phyloP scores from a whole-genome alignment of 768 basidiomycete species.

The Lactarius quietus region DNA sequence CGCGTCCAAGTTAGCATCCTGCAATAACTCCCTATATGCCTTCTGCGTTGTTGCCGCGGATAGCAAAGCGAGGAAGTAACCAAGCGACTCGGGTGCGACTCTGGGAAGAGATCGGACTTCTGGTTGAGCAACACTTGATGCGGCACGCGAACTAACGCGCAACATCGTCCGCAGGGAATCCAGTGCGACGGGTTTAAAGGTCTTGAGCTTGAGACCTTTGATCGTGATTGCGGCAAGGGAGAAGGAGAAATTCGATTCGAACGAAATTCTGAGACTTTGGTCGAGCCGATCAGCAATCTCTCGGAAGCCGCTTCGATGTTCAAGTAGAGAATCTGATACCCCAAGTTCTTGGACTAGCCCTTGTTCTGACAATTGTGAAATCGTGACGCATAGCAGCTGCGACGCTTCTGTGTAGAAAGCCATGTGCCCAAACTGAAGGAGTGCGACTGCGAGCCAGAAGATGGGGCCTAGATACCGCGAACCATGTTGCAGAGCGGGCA shows the following conservation, averaged over 20 bases:
- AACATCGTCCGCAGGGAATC: conserved; percentile 60
- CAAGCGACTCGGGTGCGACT: conserved; percentile 59
- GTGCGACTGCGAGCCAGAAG: conserved; percentile 86
- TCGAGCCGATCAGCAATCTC: conserved; percentile 72
- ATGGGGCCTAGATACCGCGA: conserved; percentile 72
- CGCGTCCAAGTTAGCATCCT: conserved; percentile 56
- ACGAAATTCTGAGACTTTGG: conserved; percentile 66
- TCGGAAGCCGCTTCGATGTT: conserved; percentile 59
- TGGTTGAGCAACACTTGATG: conserved; percentile 31
- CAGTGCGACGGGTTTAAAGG: conserved; percentile 58
- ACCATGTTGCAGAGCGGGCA: conserved; percentile 61
- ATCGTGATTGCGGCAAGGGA: conserved; percentile 79
- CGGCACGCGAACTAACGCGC: conserved; percentile 51
- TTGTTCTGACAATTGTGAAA: conserved; percentile 60
- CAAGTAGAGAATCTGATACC: conserved; percentile 56
- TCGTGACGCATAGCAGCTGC: conserved; percentile 58
- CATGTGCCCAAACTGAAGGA: conserved; percentile 74
- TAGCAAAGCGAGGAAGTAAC: conserved; percentile 76
- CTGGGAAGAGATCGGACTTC: conserved; percentile 41
- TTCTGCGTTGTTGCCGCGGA: conserved; percentile 58
- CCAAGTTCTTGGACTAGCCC: conserved; percentile 53
- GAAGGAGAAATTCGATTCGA: conserved; percentile 77
- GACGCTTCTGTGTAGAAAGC: conserved; percentile 68
- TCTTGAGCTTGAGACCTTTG: conserved; percentile 75
- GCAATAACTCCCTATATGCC: conserved; percentile 57